Conservation (phyloP, 148 eudicot genomes). For the Rhododendron ferrugineum region DNA sequence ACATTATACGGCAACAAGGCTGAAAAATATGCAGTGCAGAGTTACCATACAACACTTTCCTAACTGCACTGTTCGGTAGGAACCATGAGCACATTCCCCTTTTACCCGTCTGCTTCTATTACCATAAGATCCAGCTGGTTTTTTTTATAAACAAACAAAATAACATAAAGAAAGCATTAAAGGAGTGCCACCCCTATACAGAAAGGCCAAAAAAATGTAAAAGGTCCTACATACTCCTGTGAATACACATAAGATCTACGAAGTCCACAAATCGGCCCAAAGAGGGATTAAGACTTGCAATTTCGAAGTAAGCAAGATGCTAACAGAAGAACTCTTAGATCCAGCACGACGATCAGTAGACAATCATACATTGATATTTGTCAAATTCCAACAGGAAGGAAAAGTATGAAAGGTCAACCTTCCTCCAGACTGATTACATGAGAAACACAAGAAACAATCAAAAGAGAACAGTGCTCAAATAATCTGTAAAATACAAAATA, state of each 20-base stretch:
- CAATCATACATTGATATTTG: neutral
- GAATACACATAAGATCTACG: neutral
- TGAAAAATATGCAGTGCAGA: neutral
- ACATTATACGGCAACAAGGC: neutral
- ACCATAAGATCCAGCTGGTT: neutral
- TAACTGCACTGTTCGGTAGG: neutral
- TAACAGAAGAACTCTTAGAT: neutral
- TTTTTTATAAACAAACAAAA: neutral
- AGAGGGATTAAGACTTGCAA: neutral
- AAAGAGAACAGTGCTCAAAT: neutral
- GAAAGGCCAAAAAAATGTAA: neutral
- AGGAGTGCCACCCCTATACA: neutral
- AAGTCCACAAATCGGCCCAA: neutral
- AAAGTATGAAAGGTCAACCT: neutral
- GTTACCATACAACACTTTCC: neutral
- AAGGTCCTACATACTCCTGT: neutral
- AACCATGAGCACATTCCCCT: neutral
- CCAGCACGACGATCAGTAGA: neutral
- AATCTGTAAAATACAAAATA: neutral
- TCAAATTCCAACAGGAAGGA: neutral
- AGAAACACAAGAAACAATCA: neutral
- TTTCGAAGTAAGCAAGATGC: neutral
- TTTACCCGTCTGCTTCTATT: neutral
- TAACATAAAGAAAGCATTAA: neutral
- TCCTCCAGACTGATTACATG: neutral